Evolutionary conservation across 768 basidiomycete genomes (phyloP), one percentile per base, ranked within the genome.

Genomic region (Russula lepida): DNA sequence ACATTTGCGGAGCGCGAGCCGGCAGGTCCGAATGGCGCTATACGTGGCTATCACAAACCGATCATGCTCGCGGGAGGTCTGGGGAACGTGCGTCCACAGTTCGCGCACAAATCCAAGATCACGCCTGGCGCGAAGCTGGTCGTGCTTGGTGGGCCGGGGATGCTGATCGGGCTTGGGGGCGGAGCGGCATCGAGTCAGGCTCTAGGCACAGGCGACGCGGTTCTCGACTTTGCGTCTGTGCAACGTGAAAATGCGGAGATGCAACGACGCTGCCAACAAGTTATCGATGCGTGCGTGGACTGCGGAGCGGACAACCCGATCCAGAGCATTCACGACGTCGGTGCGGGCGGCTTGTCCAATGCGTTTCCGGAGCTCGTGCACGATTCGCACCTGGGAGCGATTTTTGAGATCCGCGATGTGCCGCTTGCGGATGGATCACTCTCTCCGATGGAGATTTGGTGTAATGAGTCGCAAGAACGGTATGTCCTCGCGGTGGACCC

Each of bases 401-500:
- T 71, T 4, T 94, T 98, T 69, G 97, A 99, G 75, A 95, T 99
- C 66, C 79, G 95, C 23, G 90, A 98, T 68, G 86, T 99, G 7
- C 80, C 92, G 27, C 85, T 97, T 43, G 95, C 92, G 30, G 97
- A 98, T 71, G 79, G 81, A 25, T 88, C 89, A 41, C 92, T 99
- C 91, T 94, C 92, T 4, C 97, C 97, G 0, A 98, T 99, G 95
- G 95, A 98, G 75, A 98, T 98, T 53, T 99, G 97, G 97, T 98
- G 97, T 71, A 99, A 99, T 74, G 97, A 99, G 74, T 89, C 86
- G 65, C 97, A 98, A 76, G 97, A 98, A 69, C 86, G 97, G 41
- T 99, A 98, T 71, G 97, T 98, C 30, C 80, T 98, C 32, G 97
- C 97, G 9, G 81, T 99, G 62, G 82, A 83, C 0, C 82, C 84